Evolutionary conservation across 1,284 basidiomycete genomes (phyloP).

Genomic region (Cryptococcus jaspeensis): DNA sequence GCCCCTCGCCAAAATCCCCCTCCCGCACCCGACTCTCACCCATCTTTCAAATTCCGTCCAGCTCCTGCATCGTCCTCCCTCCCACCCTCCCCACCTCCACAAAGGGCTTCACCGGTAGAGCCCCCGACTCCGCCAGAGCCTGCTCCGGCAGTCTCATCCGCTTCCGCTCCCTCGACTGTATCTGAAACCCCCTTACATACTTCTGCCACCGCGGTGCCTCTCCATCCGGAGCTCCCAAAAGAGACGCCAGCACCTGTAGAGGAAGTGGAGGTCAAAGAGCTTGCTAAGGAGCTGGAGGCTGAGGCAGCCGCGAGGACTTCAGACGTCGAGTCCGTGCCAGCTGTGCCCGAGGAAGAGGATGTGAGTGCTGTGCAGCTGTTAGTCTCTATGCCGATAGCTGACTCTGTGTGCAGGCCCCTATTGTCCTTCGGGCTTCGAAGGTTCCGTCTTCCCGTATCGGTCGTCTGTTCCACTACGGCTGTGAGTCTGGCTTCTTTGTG

Average conservation of each 20-base stretch:
- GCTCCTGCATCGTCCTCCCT: too few relatives aligned
- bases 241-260: background rate
- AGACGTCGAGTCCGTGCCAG: background rate
- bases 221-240: background rate
- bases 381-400: background rate
- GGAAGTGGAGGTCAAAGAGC: background rate
- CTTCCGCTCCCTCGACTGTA: too few relatives aligned
- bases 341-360: conserved; percentile 17
- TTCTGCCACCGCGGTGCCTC: background rate
- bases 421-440: conserved; percentile 44
- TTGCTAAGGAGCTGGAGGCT: background rate
- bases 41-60: background rate
- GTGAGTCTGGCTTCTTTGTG: conserved; percentile 53
- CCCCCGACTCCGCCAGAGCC: too few relatives aligned
- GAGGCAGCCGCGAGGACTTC: background rate
- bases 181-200: too few relatives aligned
- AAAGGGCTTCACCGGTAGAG: too few relatives aligned
- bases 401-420: conserved; percentile 25
- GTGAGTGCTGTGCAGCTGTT: conserved; percentile 12
- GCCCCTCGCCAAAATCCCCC: conserved; percentile 6
- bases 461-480: conserved; percentile 87
- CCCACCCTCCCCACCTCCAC: too few relatives aligned
- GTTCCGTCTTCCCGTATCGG: conserved; percentile 86
- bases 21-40: background rate
- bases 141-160: too few relatives aligned